Base-by-base conservation (phyloP, 1,284 basidiomycete genomes). In the Boletus mariae region DNA sequence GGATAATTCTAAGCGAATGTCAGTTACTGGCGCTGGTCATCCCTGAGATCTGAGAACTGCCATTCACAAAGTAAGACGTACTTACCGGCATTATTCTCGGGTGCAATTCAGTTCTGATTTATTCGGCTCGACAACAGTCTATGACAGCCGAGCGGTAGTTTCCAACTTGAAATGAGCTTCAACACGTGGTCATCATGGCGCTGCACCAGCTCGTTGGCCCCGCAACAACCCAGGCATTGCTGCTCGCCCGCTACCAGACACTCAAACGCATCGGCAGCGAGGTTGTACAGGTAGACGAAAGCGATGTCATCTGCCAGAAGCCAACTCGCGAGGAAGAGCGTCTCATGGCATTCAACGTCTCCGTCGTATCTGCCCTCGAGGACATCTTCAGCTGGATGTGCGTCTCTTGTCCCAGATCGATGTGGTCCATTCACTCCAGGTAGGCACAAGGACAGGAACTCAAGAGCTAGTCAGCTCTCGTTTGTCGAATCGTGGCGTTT, bases 321-420 rank as follows among this genome's bases (percentile, higher is more conserved):
- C 66, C 68, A 25, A 58, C 60, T 1, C 47, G 38, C 31, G 56
- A 59, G 25, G 68, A 71, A 45, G 60, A 61, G 23, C 47, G 55
- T 1, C 37, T 59, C 15, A 52, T 71, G 28, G 41, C 40, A 13
- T 41, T 52, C 1, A 65, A 65, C 34, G 63, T 61, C 7, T 49
- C 41, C 12, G 57, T 65, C 26, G 64, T 67, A 7, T 58, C 54
- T 15, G 47, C 55, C 4, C 48, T 74, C 29, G 73, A 75, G 54
- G 64, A 70, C 50, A 11, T 73, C 5, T 72, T 73, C 51, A 73
- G 71, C 47, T 60, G 58, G 44, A 69, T 64, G 73, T 65, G 54
- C 37, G 49, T 51, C 35, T 47, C 9, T 41, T 29, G 34, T 17
- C 20, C 17, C 31, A 31, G 2, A 11, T 50, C 3, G 20, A 37